Percentiles rank a stretch among this genome's conserved stretches.
These are phyloP conservation scores for Geotrichum citri-aurantii DNA, from an alignment of 1,139 yeast species.

Conservation along the genomic window DNA sequence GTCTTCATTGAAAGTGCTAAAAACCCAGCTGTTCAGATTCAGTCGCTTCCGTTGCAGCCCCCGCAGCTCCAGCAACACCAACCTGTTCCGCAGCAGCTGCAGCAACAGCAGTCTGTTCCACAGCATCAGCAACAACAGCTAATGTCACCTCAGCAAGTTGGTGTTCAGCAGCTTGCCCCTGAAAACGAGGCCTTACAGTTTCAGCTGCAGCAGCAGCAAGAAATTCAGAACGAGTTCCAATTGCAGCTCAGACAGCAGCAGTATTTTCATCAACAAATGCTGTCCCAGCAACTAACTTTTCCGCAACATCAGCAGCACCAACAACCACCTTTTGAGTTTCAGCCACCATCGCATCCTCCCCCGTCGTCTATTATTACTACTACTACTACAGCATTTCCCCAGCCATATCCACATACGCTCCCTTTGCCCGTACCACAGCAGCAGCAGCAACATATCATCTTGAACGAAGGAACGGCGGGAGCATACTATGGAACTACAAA, in stretches of 20 bases:
- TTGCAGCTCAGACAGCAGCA: constrained; percentile 5
- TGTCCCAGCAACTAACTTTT: constrained; percentile 3
- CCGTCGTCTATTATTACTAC: not conserved
- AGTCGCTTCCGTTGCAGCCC: not conserved
- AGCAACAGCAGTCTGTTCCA: not conserved
- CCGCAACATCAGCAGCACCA: constrained; percentile 6
- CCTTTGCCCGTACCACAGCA: not conserved
- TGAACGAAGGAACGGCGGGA: not conserved
- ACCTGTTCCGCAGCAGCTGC: constrained; percentile 33
- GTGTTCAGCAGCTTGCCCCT: not conserved
- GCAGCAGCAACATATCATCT: not conserved
- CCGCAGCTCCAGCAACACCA: constrained; percentile 1
- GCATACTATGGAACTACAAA: not conserved
- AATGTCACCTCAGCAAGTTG: not conserved
- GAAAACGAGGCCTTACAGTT: not conserved
- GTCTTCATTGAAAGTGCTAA: not conserved
- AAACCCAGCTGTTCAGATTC: not conserved
- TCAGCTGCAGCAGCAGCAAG: not conserved
- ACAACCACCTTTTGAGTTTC: not conserved
- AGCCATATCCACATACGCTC: not conserved
- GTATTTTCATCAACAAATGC: constrained; percentile 3
- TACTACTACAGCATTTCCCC: not conserved
- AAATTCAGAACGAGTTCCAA: constrained; percentile 5
- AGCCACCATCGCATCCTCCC: not conserved
- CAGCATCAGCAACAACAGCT: constrained; percentile 39